Base-by-base conservation (phyloP, 345 rosid genomes). In the Microthlaspi erraticum region DNA sequence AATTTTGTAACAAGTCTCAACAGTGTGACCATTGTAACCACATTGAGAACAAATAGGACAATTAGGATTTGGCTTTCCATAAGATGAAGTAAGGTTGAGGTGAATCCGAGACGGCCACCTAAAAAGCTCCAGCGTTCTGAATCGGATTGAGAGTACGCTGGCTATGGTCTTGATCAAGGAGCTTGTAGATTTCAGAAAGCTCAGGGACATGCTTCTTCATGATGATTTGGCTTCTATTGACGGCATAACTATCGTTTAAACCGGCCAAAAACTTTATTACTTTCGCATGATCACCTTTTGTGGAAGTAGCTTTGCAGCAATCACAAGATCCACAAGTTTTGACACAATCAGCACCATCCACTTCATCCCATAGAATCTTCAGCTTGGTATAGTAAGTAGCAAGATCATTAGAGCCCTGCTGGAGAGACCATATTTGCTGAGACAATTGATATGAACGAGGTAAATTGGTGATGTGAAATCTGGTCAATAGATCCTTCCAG, bases 241-340 rank as follows among this genome's bases (percentile, higher is more conserved):
- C 4, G 4, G 0, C 0, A 1, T 33, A 36, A 0, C 43, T 17
- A 0, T 56, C 61, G 10, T 56, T 34, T 0, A 56, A 8, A 0
- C 61, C 43, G 3, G 10, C n/a, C 0, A 56, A 18, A 5, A 56
- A 56, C 4, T 31, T 56, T 0, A 33, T 17, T 0, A 34, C 10
- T 0, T 36, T 56, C 0, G 26, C 8, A 16, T 56, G 13, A 0
- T 53, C 58, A 1, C 6, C 2, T 0, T 36, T 34, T 0, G 0
- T 8, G 0, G 5, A 0, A 0, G 4, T 10, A 0, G 23, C 4
- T 5, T 36, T 34, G n/a, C 26, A 10, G 0, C 43, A 36, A 0
- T 3, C 5, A 10, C 44, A 56, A 0, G 2, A 1, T 0, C 1
- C 0, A 2, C 26, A 34, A 16, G 7, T 34, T 4, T 6, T 0